Evolutionary conservation across 192 early-diverging fungal species (phyloP).

Genomic region (Phycomyces nitens): DNA sequence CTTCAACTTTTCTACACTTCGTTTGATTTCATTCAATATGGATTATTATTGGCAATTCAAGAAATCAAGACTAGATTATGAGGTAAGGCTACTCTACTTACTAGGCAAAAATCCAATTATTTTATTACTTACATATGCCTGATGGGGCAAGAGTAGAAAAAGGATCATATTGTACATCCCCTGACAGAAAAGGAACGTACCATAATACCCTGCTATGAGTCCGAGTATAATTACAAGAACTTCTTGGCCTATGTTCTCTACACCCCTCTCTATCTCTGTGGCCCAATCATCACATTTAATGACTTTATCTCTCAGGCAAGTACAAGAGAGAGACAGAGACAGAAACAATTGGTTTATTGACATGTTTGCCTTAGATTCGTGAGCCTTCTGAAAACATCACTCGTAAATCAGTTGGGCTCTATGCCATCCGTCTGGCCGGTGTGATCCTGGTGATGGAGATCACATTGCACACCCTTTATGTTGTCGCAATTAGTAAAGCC

Average conservation of each 20-base stretch:
- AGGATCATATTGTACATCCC: constrained; percentile 27
- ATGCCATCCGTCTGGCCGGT: constrained; percentile 64
- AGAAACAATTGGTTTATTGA: background rate
- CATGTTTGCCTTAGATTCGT: constrained; percentile 46
- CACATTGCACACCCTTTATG: constrained; percentile 79
- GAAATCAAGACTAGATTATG: constrained; percentile 19
- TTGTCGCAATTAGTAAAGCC: constrained; percentile 85
- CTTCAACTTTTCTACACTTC: constrained; percentile 87
- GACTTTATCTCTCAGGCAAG: constrained; percentile 80
- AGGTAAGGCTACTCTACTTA: background rate
- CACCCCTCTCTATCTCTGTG: constrained; percentile 88
- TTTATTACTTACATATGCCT: background rate
- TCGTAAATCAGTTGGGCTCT: constrained; percentile 37
- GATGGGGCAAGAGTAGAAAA: constrained; percentile 32
- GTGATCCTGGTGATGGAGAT: constrained; percentile 77
- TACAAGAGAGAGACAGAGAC: background rate
- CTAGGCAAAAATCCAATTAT: too few relatives aligned
- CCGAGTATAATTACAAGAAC: constrained; percentile 76
- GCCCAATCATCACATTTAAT: constrained; percentile 95
- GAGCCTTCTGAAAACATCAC: constrained; percentile 38
- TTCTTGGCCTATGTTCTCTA: constrained; percentile 85
- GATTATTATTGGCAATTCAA: constrained; percentile 81
- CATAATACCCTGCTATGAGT: constrained; percentile 42
- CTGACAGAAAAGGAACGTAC: constrained; percentile 59
- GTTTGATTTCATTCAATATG: constrained; percentile 90